Evolutionary conservation across 768 basidiomycete genomes (phyloP).

Genomic region (Podaxis sp.): DNA sequence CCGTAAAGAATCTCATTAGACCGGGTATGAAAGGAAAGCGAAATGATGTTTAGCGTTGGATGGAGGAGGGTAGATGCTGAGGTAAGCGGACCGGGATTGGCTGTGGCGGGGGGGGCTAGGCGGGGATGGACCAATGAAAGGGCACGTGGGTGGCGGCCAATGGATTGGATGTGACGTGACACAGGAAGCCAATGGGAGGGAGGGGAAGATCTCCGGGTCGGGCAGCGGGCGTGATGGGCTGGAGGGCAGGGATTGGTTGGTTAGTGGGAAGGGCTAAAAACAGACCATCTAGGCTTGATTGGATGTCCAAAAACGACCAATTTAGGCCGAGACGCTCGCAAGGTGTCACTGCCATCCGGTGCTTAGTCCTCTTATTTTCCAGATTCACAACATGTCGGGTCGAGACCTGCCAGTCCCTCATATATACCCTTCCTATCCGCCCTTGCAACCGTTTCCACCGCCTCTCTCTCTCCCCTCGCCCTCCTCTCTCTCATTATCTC

Average conservation of each 20-base stretch:
- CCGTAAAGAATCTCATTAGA: not conserved
- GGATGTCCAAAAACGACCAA: slow-evolving; percentile 1
- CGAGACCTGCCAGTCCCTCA: slow-evolving; percentile 14
- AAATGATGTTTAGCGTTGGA: not conserved
- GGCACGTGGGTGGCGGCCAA: not conserved
- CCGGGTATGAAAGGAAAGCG: not conserved
- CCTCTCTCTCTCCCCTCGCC: slow-evolving; percentile 16
- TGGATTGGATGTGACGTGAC: not conserved
- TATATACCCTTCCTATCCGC: slow-evolving; percentile 16
- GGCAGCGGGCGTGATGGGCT: not conserved
- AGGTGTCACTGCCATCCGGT: slow-evolving; percentile 2
- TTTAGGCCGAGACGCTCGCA: slow-evolving; percentile 11
- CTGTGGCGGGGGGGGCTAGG: slow-evolving; percentile 24
- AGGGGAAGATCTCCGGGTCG: not conserved
- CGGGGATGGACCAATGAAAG: not conserved
- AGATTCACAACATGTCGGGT: slow-evolving; percentile 19
- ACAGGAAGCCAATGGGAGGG: not conserved
- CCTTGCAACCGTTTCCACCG: slow-evolving; percentile 3
- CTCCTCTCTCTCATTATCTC: not conserved
- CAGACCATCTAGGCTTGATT: slow-evolving; percentile 18
- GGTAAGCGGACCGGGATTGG: slow-evolving; percentile 17
- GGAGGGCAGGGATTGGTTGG: not conserved
- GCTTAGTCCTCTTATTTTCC: slow-evolving; percentile 16
- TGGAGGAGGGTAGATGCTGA: not conserved
- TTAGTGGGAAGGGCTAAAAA: not conserved